Evolutionary conservation across 306 rosid species (phyloP).

Genomic region (Amphicarpaea edgeworthii): DNA sequence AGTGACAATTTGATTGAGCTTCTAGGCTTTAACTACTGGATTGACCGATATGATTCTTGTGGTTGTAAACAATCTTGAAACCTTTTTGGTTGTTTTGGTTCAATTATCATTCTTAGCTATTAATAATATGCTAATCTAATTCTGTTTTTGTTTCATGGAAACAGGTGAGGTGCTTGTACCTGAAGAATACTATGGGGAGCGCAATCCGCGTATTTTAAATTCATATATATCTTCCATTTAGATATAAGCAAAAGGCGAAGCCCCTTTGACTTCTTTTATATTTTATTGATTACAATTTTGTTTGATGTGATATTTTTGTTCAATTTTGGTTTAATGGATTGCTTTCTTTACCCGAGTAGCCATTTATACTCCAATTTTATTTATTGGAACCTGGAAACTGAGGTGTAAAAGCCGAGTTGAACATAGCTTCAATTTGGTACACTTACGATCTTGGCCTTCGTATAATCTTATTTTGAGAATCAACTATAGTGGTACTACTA

Average conservation of each 20-base stretch:
- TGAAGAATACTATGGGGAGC: background rate
- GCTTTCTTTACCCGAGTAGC: background rate
- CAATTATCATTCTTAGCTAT: background rate
- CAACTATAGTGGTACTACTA: no score
- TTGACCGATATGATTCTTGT: background rate
- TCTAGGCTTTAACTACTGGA: background rate
- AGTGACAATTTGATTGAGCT: background rate
- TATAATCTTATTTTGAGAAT: background rate
- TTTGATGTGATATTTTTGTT: background rate
- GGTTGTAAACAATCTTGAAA: background rate
- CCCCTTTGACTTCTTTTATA: background rate
- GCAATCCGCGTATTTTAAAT: background rate
- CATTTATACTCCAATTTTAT: background rate
- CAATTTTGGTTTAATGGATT: background rate
- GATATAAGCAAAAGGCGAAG: background rate
- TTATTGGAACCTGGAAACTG: background rate
- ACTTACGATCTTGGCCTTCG: background rate
- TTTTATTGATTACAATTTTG: background rate
- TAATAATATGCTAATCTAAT: background rate
- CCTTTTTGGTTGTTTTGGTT: background rate
- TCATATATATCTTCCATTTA: background rate
- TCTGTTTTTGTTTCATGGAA: constrained; percentile 1
- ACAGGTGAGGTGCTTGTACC: constrained; percentile 13
- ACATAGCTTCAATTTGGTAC: background rate
- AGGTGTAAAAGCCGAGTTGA: background rate